These are phyloP conservation scores for Alternaria tenuissima DNA, from an alignment of 2,329 filamentous ascomycete genomes.

Conservation along the genomic window DNA sequence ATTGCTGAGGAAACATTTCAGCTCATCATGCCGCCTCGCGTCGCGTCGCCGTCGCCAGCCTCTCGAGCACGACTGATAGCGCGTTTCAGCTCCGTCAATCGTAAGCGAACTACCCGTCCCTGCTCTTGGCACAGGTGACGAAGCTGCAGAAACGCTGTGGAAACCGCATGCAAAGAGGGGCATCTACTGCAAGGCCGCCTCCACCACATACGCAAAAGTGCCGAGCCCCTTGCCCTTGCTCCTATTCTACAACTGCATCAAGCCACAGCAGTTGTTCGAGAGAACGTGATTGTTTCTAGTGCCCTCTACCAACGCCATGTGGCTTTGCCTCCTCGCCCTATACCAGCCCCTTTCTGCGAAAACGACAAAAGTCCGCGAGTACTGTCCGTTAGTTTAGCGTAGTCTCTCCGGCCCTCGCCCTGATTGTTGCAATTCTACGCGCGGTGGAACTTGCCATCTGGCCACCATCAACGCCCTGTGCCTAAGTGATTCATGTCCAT, in stretches of 20 bases:
- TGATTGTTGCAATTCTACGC: background rate
- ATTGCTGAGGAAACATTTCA: background rate
- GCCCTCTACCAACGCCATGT: slow-evolving; percentile 9
- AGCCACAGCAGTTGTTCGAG: background rate
- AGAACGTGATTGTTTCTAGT: slow-evolving; percentile 12
- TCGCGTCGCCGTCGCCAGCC: slow-evolving; percentile 5
- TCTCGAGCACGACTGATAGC: slow-evolving; percentile 19
- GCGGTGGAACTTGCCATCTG: background rate
- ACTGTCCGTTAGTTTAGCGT: background rate
- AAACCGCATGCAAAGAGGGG: slow-evolving; percentile 10
- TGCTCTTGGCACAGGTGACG: slow-evolving; percentile 23
- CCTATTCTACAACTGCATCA: slow-evolving; percentile 7
- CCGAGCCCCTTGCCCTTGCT: slow-evolving; percentile 10
- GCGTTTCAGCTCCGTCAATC: slow-evolving; percentile 35
- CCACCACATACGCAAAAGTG: slow-evolving; percentile 3
- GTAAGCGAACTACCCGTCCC: slow-evolving; percentile 22
- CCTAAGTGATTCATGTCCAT: slow-evolving; percentile 2
- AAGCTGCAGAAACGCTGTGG: slow-evolving; percentile 6
- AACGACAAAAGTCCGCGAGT: background rate
- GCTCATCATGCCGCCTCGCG: background rate
- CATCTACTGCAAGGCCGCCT: slow-evolving; percentile 11
- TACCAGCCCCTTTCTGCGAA: slow-evolving; percentile 9
- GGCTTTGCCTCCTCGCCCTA: slow-evolving; percentile 7
- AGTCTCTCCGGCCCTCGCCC: background rate
- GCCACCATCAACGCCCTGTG: slow-evolving; percentile 1